Evolutionary conservation across 2,329 filamentous ascomycete genomes (phyloP).

Genomic region (Trichophyton equinum): DNA sequence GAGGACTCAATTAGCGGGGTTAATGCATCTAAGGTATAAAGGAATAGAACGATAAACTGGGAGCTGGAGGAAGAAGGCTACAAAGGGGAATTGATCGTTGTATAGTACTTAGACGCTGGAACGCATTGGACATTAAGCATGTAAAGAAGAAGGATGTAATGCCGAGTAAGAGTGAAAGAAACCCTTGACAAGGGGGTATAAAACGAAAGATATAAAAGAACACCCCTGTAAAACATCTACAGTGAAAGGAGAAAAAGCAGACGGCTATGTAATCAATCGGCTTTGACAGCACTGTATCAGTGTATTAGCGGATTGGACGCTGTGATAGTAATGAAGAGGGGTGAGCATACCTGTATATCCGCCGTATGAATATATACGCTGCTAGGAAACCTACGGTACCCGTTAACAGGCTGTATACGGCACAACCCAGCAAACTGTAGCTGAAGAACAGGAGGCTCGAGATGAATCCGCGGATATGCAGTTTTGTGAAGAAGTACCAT

Average conservation of each 20-base stretch:
- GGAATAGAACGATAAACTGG: neutral
- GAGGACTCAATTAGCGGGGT: too few relatives aligned
- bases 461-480: constrained; percentile 69
- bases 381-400: constrained; percentile 77
- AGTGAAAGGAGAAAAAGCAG: neutral
- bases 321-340: neutral
- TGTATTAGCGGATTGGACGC: neutral
- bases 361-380: constrained; percentile 69
- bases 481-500: constrained; percentile 71
- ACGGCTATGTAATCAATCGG: constrained; percentile 6
- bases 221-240: neutral
- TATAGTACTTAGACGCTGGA: neutral
- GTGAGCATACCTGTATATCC: constrained; percentile 60
- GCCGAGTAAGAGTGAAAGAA: neutral
- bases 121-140: neutral
- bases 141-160: neutral
- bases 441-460: constrained; percentile 73
- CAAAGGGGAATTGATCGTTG: neutral
- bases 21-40: neutral
- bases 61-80: neutral
- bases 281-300: constrained; percentile 13
- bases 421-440: constrained; percentile 71
- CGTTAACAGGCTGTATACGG: constrained; percentile 66
- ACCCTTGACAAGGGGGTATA: neutral
- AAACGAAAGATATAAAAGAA: neutral